phyloP scores from a whole-genome alignment of 2,329 filamentous ascomycete genomes.

The Trichoderma citrinoviride region DNA sequence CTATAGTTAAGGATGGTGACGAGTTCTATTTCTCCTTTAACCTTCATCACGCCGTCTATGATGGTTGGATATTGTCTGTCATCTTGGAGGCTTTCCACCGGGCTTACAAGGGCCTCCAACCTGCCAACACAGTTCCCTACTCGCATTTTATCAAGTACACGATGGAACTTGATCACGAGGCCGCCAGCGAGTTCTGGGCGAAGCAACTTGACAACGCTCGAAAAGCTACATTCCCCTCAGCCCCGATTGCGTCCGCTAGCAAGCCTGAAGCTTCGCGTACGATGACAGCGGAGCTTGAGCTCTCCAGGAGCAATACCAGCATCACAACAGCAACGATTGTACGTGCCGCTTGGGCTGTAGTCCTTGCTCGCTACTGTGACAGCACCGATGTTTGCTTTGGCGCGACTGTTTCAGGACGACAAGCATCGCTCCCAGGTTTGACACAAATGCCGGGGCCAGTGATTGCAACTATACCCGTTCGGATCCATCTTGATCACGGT shows the following conservation, averaged over 20 bases:
- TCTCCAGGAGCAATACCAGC: neutral
- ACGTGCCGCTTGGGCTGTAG: neutral
- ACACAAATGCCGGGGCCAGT: neutral
- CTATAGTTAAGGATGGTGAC: neutral
- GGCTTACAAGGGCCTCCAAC: neutral
- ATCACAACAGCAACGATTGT: neutral
- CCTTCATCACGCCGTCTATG: neutral
- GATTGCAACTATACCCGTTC: neutral
- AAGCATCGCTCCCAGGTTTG: neutral
- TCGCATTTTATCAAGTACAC: neutral
- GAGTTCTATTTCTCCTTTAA: neutral
- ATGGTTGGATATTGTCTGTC: neutral
- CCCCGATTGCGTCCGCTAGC: neutral
- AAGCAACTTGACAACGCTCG: neutral
- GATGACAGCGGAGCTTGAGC: neutral
- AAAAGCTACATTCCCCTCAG: neutral
- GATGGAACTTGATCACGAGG: neutral
- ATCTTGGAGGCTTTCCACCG: neutral
- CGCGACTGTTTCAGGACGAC: neutral
- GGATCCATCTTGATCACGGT: neutral
- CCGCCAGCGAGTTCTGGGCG: neutral
- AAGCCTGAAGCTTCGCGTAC: neutral
- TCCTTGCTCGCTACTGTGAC: neutral
- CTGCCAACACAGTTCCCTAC: neutral
- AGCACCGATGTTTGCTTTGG: neutral